Base-by-base conservation (phyloP, 2,329 filamentous ascomycete genomes). In the Triangularia verruculosa region DNA sequence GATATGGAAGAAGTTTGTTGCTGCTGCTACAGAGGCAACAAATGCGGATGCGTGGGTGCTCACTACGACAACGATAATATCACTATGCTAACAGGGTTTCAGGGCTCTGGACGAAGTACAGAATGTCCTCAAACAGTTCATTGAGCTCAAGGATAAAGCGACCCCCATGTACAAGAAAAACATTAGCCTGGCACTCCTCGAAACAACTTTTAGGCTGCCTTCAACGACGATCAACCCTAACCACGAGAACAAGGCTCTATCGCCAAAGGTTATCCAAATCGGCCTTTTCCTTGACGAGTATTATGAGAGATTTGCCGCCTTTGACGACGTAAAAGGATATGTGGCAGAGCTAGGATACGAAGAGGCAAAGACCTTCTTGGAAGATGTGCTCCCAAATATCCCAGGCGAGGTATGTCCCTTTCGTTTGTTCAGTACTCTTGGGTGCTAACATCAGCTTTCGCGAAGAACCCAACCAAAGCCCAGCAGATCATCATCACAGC, bases 281-380 rank as follows among this genome's bases (percentile, higher is more conserved):
- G 70, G 72, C 3, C 43, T 72, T 1, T 76, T 73, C n/a, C 63
- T 77, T 12, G 70, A 74, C n/a, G 70, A 75, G 28, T 70, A 76
- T 62, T 66, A 72, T 17, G 71, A 72, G 57, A 71, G 70, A 51
- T 64, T 73, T 1, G 69, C 75, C 1, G 70, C 72, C 0, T 84
- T 85, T 61, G 77, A 79, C 32, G 82, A 83, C 57, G 68, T 83
- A 47, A 82, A 79, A 64, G 65, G 67, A 0, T 82, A 80, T 61
- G 72, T 81, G 2, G 76, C 80, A 47, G 70, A 73, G 20, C 75
- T 86, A 0, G 74, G 71, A 1, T 72, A 76, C 2, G 68, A 73
- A 0, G 81, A 82, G 6, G 68, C 79, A 7, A 75, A 74, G 51
- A 70, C 75, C 24, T 68, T 84, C 7, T 72, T 80, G 3, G 72